Conservation (phyloP, 139 green algal species). For the Nannochloris sp. region DNA sequence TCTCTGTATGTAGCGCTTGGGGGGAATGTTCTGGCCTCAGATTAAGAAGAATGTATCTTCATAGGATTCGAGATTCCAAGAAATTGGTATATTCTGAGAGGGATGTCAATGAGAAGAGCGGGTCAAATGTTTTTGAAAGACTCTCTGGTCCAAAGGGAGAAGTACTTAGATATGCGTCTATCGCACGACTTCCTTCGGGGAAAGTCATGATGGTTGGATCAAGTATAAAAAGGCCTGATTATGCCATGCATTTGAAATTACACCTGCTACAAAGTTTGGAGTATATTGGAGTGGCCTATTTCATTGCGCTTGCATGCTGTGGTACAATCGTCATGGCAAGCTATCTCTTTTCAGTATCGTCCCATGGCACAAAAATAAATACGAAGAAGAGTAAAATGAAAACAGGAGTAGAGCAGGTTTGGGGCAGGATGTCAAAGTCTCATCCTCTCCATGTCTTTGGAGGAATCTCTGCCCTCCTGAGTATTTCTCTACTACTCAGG, state of each 20-base stretch:
- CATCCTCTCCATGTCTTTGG: not conserved
- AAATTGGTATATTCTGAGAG: not conserved
- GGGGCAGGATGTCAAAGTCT: no score
- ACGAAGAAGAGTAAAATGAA: no score
- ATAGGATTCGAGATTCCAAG: not conserved
- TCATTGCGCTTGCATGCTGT: no score
- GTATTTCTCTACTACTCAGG: not conserved
- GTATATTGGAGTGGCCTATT: not conserved
- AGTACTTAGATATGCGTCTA: not conserved
- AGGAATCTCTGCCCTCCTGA: not conserved
- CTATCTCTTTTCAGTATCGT: no score
- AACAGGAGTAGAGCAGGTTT: no score
- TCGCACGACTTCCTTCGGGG: not conserved
- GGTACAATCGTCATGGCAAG: no score
- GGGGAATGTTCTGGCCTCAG: not conserved
- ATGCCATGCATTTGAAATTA: no score
- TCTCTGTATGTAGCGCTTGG: not conserved
- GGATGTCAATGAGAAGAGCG: not conserved
- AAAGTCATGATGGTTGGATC: not conserved
- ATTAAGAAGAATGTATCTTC: not conserved
- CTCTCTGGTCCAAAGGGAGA: not conserved
- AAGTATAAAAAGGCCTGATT: not conserved
- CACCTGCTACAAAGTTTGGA: not conserved
- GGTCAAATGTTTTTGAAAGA: not conserved
- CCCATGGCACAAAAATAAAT: no score